Percentiles rank a stretch among this genome's conserved stretches.
Evolutionary conservation across 208 protist species (phyloP).

Genomic region (Sergeia podlipaevii): DNA sequence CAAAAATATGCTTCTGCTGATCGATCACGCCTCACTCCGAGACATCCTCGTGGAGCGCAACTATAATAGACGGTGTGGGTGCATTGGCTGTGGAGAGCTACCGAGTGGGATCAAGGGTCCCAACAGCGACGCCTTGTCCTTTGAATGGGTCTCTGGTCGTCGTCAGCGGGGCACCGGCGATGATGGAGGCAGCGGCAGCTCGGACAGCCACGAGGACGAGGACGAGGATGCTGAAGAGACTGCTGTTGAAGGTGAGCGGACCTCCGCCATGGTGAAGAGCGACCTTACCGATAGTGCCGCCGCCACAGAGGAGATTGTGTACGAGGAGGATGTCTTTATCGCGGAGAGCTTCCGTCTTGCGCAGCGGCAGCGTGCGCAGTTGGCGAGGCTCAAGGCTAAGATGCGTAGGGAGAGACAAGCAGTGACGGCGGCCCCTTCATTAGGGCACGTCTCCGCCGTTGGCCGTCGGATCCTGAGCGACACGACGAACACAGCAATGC

Average conservation of each 20-base stretch:
- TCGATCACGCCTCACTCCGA: conserved; percentile 46
- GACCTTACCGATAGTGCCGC: not conserved
- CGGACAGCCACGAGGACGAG: not conserved
- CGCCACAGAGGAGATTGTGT: conserved; percentile 39
- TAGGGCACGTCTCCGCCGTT: no score
- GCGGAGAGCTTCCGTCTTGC: conserved; percentile 55
- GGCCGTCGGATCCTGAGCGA: not conserved
- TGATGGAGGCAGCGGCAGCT: not conserved
- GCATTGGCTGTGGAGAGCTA: conserved; percentile 46
- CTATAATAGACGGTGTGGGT: conserved; percentile 46
- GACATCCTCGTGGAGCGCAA: conserved; percentile 75
- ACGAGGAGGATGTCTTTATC: conserved; percentile 60
- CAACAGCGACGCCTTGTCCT: not conserved
- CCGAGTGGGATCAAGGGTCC: conserved; percentile 22
- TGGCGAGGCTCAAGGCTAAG: conserved; percentile 21
- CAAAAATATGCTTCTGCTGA: conserved; percentile 46
- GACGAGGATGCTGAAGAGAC: not conserved
- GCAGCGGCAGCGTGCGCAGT: conserved; percentile 30
- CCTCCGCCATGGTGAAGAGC: not conserved
- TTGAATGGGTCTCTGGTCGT: no score
- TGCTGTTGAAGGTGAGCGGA: not conserved
- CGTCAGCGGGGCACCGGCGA: no score
- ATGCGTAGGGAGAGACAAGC: conserved; percentile 7
- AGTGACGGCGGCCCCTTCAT: not conserved
- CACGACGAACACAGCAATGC: conserved; percentile 1